These are phyloP conservation scores for Trypanosoma congolense DNA, from an alignment of 208 protist species.

Conservation along the genomic window DNA sequence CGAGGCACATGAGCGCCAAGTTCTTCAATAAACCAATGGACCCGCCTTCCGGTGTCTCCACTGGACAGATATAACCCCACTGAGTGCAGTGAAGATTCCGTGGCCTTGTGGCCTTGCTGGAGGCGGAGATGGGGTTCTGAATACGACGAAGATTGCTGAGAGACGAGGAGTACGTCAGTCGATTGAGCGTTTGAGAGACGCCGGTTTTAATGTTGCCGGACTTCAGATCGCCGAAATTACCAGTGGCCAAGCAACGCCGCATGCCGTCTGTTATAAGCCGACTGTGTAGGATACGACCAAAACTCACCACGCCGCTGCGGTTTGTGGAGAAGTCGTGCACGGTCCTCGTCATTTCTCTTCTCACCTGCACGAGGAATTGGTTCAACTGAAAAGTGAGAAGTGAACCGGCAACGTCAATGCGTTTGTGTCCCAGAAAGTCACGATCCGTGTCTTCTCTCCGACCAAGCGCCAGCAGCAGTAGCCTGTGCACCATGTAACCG, in stretches of 20 bases:
- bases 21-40: conserved; percentile 96
- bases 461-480: conserved; percentile 75
- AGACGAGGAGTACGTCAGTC: conserved; percentile 95
- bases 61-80: conserved; percentile 96
- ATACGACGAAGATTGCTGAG: conserved; percentile 97
- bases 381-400: conserved; percentile 66
- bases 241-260: conserved; percentile 95
- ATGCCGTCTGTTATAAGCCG: conserved; percentile 73
- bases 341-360: conserved; percentile 44
- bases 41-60: conserved; percentile 95
- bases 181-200: conserved; percentile 93
- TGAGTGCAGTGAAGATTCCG: conserved; percentile 97
- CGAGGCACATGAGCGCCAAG: conserved; percentile 88
- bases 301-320: conserved; percentile 45
- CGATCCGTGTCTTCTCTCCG: conserved; percentile 84
- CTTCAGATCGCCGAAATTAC: conserved; percentile 93
- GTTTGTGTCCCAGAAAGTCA: conserved; percentile 96
- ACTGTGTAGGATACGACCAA: conserved; percentile 32
- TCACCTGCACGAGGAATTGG: conserved; percentile 31
- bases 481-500: conserved; percentile 87
- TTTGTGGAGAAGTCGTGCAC: conserved; percentile 46
- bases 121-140: conserved; percentile 95
- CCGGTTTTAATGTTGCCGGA: conserved; percentile 49
- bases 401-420: conserved; percentile 92
- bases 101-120: conserved; percentile 90